Percentiles rank a stretch among this genome's conserved stretches.
phyloP scores from a whole-genome alignment of 2,329 filamentous ascomycete genomes.

The Pseudogymnoascus sp. region DNA sequence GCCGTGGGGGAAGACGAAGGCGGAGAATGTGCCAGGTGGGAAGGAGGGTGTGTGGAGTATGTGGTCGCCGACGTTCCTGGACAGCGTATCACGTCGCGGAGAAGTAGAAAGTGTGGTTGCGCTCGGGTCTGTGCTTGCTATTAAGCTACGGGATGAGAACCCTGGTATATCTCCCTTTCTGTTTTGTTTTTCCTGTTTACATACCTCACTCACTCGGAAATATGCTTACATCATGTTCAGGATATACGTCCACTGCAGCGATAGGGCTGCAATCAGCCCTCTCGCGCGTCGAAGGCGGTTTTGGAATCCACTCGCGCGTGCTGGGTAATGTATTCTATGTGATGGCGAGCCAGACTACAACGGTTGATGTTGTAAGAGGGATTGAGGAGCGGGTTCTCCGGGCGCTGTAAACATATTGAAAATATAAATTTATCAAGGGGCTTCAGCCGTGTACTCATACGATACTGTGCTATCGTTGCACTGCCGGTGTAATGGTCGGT shows the following conservation, averaged over 20 bases:
- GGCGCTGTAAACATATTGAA: background rate
- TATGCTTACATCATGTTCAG: conserved; percentile 7
- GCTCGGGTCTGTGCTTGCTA: conserved; percentile 64
- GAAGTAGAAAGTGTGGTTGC: conserved; percentile 60
- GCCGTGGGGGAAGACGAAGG: conserved; percentile 33
- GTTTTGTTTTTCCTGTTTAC: background rate
- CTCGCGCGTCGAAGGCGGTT: conserved; percentile 15
- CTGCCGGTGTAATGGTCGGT: background rate
- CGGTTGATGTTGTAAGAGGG: background rate
- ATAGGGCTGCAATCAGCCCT: conserved; percentile 34
- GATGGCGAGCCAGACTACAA: conserved; percentile 43
- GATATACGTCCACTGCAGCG: conserved; percentile 28
- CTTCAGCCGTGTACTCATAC: background rate
- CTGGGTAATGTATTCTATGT: conserved; percentile 51
- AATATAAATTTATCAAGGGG: background rate
- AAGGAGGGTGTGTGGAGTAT: conserved; percentile 51
- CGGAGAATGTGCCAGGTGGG: background rate
- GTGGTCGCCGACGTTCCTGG: conserved; percentile 57
- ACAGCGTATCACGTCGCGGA: conserved; percentile 44
- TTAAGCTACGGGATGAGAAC: conserved; percentile 38
- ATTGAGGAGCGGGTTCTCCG: background rate
- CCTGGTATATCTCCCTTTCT: conserved; percentile 23
- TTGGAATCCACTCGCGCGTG: conserved; percentile 44
- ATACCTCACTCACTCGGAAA: background rate
- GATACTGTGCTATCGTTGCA: background rate